Base-by-base conservation (phyloP, 352 stramenopile species). In the Pythium dissotocum region DNA sequence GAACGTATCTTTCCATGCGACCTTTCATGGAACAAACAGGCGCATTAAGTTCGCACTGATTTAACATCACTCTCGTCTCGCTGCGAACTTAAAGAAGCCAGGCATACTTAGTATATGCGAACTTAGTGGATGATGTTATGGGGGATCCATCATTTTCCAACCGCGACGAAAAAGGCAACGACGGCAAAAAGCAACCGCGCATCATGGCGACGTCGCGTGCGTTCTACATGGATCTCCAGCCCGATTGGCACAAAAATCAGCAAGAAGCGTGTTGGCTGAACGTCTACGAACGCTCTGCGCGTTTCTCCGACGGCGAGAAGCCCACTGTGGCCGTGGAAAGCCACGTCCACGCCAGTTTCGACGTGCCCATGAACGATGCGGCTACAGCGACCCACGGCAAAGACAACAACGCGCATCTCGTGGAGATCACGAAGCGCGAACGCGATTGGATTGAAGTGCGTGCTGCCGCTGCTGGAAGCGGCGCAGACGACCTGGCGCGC, bases 201-300 rank as follows among this genome's bases (percentile, higher is more conserved):
- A 59, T 51, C n/a, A 32, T 49, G 61, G 13, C 60, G 56, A 36
- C 40, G 40, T 6, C 33, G 58, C 66, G 55, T 24, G 28, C 55
- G 44, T 52, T 73, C 32, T 89, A 88, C 77, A 77, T 90, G 76
- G 79, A 91, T 70, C 71, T 93, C 58, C 75, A 91, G 73, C 71
- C 78, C 12, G 82, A 93, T 67, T 93, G 85, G 85, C 56, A 79
- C 54, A 49, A 46, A 7, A 42, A 72, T 32, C 55, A 69, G 0
- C 33, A 33, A 4, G 62, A 69, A 9, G 52, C 42, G 13, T 87
- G 72, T 65, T 88, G 80, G 79, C 33, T 88, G 32, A 76, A 90
- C 14, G 82, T 88, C 8, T 86, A 79, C 51, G 70, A 88, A 69
- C 82, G 80, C 46, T 77, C 64, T 18, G 67, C 80, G 51, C 16